phyloP scores from a whole-genome alignment of 345 rosid genomes.

The Gossypioides kirkii region DNA sequence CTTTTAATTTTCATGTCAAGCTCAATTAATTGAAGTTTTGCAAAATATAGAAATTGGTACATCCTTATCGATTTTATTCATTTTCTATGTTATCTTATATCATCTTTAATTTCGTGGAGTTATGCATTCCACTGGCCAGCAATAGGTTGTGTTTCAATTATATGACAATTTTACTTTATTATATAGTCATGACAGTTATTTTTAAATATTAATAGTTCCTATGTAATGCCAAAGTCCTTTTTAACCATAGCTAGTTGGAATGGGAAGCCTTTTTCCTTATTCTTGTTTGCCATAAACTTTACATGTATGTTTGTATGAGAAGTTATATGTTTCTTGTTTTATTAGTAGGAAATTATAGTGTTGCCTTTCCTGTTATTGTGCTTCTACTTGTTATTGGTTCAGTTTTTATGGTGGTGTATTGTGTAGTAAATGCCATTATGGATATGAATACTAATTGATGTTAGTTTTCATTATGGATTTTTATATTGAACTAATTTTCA shows the following conservation, averaged over 20 bases:
- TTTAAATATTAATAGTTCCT: not conserved
- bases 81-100: not conserved
- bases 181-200: not conserved
- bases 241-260: not conserved
- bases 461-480: not conserved
- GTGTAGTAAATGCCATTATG: not conserved
- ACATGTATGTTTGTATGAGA: not conserved
- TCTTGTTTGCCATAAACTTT: not conserved
- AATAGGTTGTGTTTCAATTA: not conserved
- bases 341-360: not conserved
- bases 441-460: not conserved
- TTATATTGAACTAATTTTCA: not conserved
- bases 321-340: not conserved
- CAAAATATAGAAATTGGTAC: not conserved
- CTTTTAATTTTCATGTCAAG: not conserved
- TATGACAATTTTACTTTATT: not conserved
- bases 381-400: not conserved
- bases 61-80: not conserved
- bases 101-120: not conserved
- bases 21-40: constrained; percentile 1
- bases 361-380: not conserved
- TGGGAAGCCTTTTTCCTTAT: not conserved
- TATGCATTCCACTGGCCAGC: not conserved
- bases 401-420: not conserved
- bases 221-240: not conserved